Conservation (phyloP, 2,329 filamentous ascomycete genomes). For the Aspergillus intermedius region DNA sequence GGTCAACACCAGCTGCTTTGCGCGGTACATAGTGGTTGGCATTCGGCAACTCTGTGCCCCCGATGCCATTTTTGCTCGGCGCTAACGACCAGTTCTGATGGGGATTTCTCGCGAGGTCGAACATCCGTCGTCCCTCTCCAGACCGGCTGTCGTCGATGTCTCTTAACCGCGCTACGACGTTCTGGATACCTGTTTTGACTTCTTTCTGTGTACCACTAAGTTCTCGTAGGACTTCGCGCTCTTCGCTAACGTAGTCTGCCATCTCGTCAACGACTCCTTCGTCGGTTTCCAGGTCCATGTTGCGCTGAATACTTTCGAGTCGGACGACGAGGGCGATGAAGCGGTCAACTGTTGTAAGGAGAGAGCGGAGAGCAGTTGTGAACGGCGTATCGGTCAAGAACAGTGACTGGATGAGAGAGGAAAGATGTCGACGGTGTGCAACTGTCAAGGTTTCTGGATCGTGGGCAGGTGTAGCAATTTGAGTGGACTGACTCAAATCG, state of each 20-base stretch:
- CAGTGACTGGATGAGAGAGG: conserved; percentile 49
- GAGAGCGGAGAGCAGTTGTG: conserved; percentile 31
- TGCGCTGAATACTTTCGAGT: conserved; percentile 68
- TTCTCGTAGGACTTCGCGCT: conserved; percentile 59
- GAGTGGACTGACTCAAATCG: conserved; percentile 7
- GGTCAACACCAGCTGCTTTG: conserved; percentile 72
- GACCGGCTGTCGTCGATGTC: conserved; percentile 55
- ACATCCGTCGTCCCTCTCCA: conserved; percentile 30
- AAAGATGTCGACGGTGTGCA: conserved; percentile 72
- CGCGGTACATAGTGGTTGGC: conserved; percentile 56
- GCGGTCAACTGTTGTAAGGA: conserved; percentile 60
- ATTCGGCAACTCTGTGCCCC: neutral
- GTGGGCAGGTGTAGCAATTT: conserved; percentile 34
- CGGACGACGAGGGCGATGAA: conserved; percentile 71
- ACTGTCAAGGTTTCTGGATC: conserved; percentile 80
- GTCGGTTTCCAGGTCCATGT: conserved; percentile 73
- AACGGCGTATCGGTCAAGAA: conserved; percentile 39
- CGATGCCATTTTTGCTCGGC: conserved; percentile 10
- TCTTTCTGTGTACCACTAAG: conserved; percentile 57
- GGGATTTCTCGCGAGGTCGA: conserved; percentile 23
- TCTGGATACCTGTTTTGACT: conserved; percentile 62
- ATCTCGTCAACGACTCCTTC: conserved; percentile 73
- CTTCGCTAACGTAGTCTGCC: conserved; percentile 65
- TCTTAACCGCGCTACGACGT: conserved; percentile 50
- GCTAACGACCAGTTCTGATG: conserved; percentile 20